Evolutionary conservation across 169 alveolate species (phyloP).

Genomic region (Plasmodium malariae): DNA sequence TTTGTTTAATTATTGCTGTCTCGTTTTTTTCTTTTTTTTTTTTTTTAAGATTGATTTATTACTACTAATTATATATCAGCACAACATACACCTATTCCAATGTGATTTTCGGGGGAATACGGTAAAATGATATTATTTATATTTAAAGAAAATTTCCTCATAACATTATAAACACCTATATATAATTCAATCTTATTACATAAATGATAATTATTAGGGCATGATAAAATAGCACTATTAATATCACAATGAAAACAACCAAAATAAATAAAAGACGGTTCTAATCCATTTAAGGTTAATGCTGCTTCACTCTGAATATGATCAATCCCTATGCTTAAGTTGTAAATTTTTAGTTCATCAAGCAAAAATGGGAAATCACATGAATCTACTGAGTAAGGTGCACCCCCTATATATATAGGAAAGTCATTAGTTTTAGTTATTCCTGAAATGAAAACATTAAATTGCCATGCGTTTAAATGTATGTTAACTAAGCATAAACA

Average conservation of each 20-base stretch:
- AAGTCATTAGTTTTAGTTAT: constrained; percentile 85
- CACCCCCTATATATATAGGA: constrained; percentile 89
- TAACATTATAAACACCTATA: constrained; percentile 79
- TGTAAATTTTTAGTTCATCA: constrained; percentile 87
- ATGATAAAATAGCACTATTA: constrained; percentile 76
- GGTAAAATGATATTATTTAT: constrained; percentile 63
- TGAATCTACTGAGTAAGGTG: constrained; percentile 85
- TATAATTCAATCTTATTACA: constrained; percentile 88
- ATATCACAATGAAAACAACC: constrained; percentile 92
- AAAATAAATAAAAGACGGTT: constrained; percentile 89
- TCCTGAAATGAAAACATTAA: constrained; percentile 51
- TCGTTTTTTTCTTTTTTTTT: not conserved
- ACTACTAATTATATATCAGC: constrained; percentile 36
- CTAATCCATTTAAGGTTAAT: constrained; percentile 87
- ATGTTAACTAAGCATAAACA: not conserved
- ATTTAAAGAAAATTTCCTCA: constrained; percentile 62
- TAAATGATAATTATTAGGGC: constrained; percentile 91
- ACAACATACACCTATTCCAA: constrained; percentile 73
- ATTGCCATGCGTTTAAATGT: not conserved
- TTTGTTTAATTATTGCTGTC: too few species aligned
- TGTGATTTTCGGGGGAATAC: constrained; percentile 44
- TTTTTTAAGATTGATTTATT: not conserved
- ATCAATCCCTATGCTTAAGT: constrained; percentile 84
- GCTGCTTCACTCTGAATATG: constrained; percentile 87
- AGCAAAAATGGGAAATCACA: constrained; percentile 91